Evolutionary conservation across 768 basidiomycete species (phyloP).

Genomic region (Lactarius trivialis): DNA sequence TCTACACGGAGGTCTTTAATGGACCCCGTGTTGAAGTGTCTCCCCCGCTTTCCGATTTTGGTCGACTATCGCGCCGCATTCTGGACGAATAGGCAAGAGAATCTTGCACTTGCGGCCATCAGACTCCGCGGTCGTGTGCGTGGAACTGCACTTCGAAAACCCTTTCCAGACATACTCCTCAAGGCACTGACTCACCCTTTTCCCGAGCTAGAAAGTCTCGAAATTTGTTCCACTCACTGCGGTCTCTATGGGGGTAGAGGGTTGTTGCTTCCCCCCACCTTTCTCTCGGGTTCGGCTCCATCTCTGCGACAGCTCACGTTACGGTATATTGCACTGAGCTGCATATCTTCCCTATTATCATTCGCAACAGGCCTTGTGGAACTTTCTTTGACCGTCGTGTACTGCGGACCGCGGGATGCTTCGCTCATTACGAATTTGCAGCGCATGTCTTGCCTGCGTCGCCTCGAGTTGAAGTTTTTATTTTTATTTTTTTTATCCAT

Average conservation of each 20-base stretch:
- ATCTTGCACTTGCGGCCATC: not conserved
- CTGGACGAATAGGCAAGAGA: not conserved
- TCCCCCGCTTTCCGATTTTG: not conserved
- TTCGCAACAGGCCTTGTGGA: not conserved
- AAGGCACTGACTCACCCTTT: not conserved
- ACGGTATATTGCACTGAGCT: not conserved
- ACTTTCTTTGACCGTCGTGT: not conserved
- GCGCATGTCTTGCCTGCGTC: no score
- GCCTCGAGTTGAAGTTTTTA: no score
- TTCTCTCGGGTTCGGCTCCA: not conserved
- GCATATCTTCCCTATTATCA: not conserved
- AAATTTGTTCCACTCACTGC: no score
- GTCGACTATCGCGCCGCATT: not conserved
- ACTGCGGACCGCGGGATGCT: no score
- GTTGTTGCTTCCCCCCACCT: not conserved
- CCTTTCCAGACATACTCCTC: not conserved
- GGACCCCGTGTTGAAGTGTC: not conserved
- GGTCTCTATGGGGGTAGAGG: not conserved
- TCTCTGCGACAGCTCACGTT: not conserved
- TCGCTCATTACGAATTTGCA: not conserved
- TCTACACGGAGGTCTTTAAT: not conserved
- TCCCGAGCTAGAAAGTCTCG: no score
- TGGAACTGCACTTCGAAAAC: not conserved
- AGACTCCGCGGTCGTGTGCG: not conserved
- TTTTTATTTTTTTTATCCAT: no score